Conservation (phyloP, 108 stramenopile species). For the Conticribra guillardii region DNA sequence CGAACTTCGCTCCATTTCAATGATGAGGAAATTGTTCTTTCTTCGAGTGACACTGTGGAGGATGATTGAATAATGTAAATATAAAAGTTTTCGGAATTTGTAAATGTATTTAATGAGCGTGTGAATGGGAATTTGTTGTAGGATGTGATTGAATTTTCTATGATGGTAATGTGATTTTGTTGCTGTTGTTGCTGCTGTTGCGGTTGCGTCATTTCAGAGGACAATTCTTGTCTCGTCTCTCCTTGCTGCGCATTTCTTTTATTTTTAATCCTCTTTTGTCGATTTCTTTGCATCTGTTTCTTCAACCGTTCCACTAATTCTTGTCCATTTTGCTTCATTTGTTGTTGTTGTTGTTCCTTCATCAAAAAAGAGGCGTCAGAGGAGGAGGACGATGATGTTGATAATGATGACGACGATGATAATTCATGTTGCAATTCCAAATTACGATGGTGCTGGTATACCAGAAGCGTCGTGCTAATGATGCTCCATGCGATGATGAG, state of each 20-base stretch:
- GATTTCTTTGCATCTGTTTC: too few relatives aligned
- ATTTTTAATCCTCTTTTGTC: too few relatives aligned
- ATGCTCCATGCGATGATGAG: constrained; percentile 28
- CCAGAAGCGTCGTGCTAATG: constrained; percentile 9
- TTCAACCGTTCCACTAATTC: too few relatives aligned
- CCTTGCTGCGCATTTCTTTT: too few relatives aligned
- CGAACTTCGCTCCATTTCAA: constrained; percentile 32
- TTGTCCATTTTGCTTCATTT: too few relatives aligned
- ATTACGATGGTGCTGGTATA: constrained; percentile 4
- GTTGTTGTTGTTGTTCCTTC: too few relatives aligned
- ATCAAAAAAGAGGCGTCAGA: too few relatives aligned
- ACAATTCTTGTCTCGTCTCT: too few relatives aligned
- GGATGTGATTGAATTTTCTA: too few relatives aligned
- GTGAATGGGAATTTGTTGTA: constrained; percentile 30
- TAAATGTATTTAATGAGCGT: constrained; percentile 13
- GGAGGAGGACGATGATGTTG: background rate
- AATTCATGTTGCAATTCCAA: background rate
- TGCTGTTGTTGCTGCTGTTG: constrained; percentile 8
- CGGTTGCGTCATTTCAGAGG: too few relatives aligned
- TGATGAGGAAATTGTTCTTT: constrained; percentile 4
- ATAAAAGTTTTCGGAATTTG: constrained; percentile 8
- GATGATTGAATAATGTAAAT: constrained; percentile 18
- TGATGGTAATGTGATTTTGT: background rate
- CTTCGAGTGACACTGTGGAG: constrained; percentile 1
- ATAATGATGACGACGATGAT: background rate